Evolutionary conservation across 75 land plant genomes (phyloP), one percentile per base, ranked within the genome.

Genomic region (Azolla pinnata): DNA sequence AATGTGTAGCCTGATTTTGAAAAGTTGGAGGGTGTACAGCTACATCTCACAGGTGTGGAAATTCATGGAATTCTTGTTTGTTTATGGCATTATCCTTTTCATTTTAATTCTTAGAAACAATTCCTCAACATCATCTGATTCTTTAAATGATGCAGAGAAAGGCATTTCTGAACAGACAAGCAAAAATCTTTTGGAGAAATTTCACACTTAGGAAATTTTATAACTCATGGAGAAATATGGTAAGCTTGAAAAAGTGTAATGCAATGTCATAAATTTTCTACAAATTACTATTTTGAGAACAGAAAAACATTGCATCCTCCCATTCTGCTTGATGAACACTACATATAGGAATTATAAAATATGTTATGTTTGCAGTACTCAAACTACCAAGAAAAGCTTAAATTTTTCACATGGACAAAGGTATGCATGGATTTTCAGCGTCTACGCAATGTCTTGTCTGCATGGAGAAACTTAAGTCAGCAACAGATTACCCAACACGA

Each of bases 351-450:
- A n/a, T n/a, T n/a, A n/a, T n/a, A n/a, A n/a, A 38, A 38, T 14
- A 8, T 38, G 7, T 38, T 38, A 2, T 46, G 2, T 46, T 25
- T 2, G 12, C 54, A 52, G 54, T 52, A 25, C 14, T 24, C 27
- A 24, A 52, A 27, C 24, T 52, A 3, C 54, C 2, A 52, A 26
- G 29, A 26, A 2, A 52, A 52, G 27, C 54, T 19, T 52, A 26
- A 52, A 14, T 52, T 25, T 26, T 26, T 52, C 3, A 4, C 24
- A 52, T 52, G 54, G 54, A 52, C 27, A 19, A 52, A 52, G 29
- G 27, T 52, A 52, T 29, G 54, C 29, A 52, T 52, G 54, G 54
- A 52, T 26, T 52, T 52, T 1, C 54, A 52, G 24, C 27, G 54
- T 29, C 24, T 52, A 24, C 54, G 27, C 54, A 52, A 52, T 2